A percentile compares a stretch with the other conserved stretches of the same genome.
These are phyloP conservation scores for Bipolaris zeicola DNA, from an alignment of 2,329 filamentous ascomycete genomes.

Conservation along the genomic window DNA sequence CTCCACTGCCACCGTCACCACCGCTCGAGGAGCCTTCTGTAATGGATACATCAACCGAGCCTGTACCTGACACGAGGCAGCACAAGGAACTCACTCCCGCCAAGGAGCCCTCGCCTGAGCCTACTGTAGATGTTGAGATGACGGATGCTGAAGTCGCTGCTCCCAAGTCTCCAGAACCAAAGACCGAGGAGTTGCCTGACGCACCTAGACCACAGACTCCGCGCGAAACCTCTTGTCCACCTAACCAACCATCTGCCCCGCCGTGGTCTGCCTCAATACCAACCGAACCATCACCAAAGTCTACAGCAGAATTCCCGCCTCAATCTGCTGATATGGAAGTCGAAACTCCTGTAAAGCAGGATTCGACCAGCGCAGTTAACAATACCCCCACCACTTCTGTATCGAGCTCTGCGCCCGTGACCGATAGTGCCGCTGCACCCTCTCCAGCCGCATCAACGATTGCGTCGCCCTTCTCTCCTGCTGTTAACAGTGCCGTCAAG, in stretches of 20 bases:
- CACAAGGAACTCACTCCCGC: constrained; percentile 32
- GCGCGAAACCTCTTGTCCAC: constrained; percentile 33
- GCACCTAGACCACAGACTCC: constrained; percentile 26
- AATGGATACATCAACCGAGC: constrained; percentile 36
- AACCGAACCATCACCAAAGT: constrained; percentile 19
- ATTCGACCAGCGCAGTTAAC: constrained; percentile 26
- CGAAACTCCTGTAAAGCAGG: constrained; percentile 38
- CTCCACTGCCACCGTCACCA: constrained; percentile 33
- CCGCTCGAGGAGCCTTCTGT: constrained; percentile 31
- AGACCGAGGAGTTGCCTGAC: constrained; percentile 40
- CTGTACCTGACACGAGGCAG: constrained; percentile 22
- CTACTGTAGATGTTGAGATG: constrained; percentile 26
- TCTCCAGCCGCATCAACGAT: constrained; percentile 33
- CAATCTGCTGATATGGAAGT: constrained; percentile 34
- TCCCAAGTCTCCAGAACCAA: constrained; percentile 25
- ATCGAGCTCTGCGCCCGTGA: constrained; percentile 25
- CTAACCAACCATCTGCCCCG: constrained; percentile 43
- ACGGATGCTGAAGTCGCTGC: constrained; percentile 20
- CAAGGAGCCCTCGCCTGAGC: constrained; percentile 28
- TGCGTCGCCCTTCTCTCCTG: constrained; percentile 45
- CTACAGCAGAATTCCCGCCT: constrained; percentile 14
- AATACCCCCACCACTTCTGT: constrained; percentile 32
- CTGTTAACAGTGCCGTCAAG: constrained; percentile 50
- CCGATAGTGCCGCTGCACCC: constrained; percentile 32
- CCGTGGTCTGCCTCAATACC: constrained; percentile 34